These are phyloP conservation scores for Ustilago tritici DNA, from an alignment of 1,284 basidiomycete species.

Conservation along the genomic window DNA sequence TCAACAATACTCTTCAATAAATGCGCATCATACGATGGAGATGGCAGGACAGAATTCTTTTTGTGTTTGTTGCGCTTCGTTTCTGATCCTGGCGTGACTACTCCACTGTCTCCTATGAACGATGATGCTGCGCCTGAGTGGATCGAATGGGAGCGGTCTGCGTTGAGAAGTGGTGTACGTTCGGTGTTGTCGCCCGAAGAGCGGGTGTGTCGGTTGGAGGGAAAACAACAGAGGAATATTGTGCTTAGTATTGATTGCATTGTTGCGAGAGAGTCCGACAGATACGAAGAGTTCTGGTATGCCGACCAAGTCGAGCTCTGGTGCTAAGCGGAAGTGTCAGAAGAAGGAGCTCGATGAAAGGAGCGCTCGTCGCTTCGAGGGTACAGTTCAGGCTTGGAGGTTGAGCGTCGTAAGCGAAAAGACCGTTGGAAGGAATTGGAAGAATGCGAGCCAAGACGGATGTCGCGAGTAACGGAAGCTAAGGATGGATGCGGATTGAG, in stretches of 20 bases:
- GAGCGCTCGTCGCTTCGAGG: no score
- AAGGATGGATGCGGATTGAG: no score
- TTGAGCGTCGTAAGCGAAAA: no score
- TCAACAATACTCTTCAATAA: slow-evolving; percentile 24
- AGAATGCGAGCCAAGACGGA: no score
- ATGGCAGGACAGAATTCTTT: slow-evolving; percentile 28
- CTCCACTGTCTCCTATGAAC: slow-evolving; percentile 9
- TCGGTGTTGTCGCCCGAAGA: slow-evolving; percentile 11
- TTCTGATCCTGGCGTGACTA: slow-evolving; percentile 11
- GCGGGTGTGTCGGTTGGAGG: slow-evolving; percentile 11
- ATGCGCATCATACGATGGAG: slow-evolving; percentile 33
- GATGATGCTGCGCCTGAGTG: slow-evolving; percentile 3
- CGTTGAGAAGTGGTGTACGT: slow-evolving; percentile 29
- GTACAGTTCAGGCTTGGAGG: no score
- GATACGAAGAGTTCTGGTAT: neutral
- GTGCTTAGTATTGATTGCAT: slow-evolving; percentile 36
- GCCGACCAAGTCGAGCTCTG: neutral
- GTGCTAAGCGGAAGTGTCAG: neutral
- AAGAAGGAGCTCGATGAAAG: neutral
- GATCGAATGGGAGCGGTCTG: slow-evolving; percentile 8
- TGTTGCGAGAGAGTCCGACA: neutral
- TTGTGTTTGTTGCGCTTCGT: slow-evolving; percentile 13
- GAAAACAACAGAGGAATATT: slow-evolving; percentile 43
- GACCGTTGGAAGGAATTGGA: no score
- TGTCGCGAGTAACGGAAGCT: no score